Base-by-base conservation (phyloP, 345 rosid genomes). In the Rhodomyrtus tomentosa region DNA sequence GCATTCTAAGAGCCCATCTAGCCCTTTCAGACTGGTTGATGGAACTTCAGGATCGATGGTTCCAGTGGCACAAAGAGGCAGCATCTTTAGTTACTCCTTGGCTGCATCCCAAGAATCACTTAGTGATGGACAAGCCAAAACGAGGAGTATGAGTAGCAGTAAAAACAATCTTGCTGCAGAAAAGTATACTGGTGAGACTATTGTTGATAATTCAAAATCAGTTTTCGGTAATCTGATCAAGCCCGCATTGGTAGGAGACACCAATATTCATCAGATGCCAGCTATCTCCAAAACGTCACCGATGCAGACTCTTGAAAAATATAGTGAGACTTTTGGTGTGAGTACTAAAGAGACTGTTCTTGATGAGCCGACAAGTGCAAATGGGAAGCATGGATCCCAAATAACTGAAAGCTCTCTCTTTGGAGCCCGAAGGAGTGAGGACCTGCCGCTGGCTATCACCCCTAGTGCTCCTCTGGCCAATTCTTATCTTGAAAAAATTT, bases 1-100 rank as follows among this genome's bases (percentile, higher is more conserved):
- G 82, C 89, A 80, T 87, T 87, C 83, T 86, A 90, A 86, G 82
- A 88, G 85, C 86, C 92, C 87, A 84, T 73, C 92, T 85, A 85
- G 86, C 74, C 86, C 55, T 32, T 90, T 90, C 82, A 89, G 81
- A 87, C 85, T 87, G 89, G 90, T 80, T 84, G 87, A 87, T 82
- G 90, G 83, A 53, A 54, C 89, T 81, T 86, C 87, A 25, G 76
- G 73, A 7, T 82, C 88, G 49, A 88, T 86, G 59, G 53, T 84
- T 80, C 55, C 88, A 15, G 91, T 81, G 24, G 83, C 85, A 82
- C 91, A 87, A 86, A 88, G 86, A 82, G 90, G 84, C 82, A 86
- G 79, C 87, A 80, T 83, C 82, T 84, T 85, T 45, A 86, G 83
- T 48, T 51, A 81, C 79, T 86, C 93, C 59, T 85, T 92, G 83